Conservation (phyloP, 208 protist species). For the Trypanosoma brucei region DNA sequence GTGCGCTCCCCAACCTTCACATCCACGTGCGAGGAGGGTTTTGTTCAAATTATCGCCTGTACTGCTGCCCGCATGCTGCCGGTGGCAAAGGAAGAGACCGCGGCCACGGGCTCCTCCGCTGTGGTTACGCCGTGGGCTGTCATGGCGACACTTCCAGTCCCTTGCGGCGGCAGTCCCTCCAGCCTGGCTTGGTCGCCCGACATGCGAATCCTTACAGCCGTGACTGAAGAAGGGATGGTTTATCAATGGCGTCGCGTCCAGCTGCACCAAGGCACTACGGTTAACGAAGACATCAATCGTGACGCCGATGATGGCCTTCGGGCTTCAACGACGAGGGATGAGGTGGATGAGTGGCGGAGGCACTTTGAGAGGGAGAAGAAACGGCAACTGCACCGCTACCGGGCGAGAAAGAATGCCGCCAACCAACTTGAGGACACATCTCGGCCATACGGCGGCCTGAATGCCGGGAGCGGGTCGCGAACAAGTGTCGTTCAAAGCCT, state of each 20-base stretch:
- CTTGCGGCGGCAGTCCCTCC: constrained; percentile 46
- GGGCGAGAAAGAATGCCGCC: neutral
- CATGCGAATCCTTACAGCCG: constrained; percentile 43
- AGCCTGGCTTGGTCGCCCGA: constrained; percentile 54
- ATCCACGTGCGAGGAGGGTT: constrained; percentile 56
- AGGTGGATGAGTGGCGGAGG: constrained; percentile 19
- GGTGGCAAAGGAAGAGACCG: neutral
- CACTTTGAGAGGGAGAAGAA: constrained; percentile 17
- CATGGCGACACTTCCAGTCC: constrained; percentile 46
- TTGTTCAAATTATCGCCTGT: constrained; percentile 37
- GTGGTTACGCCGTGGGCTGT: constrained; percentile 4
- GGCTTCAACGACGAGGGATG: neutral
- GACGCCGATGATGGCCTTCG: neutral
- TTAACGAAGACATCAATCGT: neutral
- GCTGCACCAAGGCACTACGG: constrained; percentile 12
- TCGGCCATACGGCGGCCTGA: neutral
- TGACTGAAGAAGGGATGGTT: constrained; percentile 45
- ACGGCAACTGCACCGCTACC: constrained; percentile 13
- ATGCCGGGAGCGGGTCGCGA: neutral
- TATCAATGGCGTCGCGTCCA: constrained; percentile 63
- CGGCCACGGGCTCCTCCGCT: neutral
- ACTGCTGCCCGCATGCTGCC: constrained; percentile 12
- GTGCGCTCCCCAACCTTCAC: constrained; percentile 30
- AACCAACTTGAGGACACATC: neutral
- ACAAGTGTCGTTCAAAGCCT: no score